Percentiles rank a stretch among this genome's conserved stretches.
Evolutionary conservation across 208 protist genomes (phyloP).

Genomic region (Acanthamoeba culbertsoni): DNA sequence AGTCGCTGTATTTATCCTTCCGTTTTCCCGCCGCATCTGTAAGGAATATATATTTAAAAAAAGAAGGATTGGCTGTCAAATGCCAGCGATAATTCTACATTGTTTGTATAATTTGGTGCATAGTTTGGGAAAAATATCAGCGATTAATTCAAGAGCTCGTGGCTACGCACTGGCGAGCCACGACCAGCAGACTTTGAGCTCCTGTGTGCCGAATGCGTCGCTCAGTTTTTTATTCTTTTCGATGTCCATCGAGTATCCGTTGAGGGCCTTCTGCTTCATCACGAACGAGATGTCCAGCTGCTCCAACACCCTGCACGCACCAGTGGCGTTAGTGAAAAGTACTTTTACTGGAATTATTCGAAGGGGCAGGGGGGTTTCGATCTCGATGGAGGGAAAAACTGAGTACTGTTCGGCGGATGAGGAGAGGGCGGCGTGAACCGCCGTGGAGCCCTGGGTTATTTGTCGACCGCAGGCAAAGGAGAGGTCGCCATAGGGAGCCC

Average conservation of each 20-base stretch:
- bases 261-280: slow-evolving; percentile 67
- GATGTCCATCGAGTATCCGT: slow-evolving; percentile 66
- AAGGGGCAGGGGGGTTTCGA: too few relatives aligned
- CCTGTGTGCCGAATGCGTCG: slow-evolving; percentile 2
- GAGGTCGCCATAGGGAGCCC: slow-evolving; percentile 66
- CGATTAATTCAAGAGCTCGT: background rate
- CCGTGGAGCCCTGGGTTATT: background rate
- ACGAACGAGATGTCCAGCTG: slow-evolving; percentile 69
- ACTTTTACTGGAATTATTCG: too few relatives aligned
- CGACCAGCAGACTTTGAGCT: slow-evolving; percentile 49
- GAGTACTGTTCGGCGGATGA: background rate
- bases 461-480: slow-evolving; percentile 65
- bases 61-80: too few relatives aligned
- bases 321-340: too few relatives aligned
- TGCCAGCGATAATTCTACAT: too few relatives aligned
- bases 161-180: slow-evolving; percentile 14
- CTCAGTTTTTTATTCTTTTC: slow-evolving; percentile 55
- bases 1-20: slow-evolving; percentile 15
- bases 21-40: background rate
- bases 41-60: background rate
- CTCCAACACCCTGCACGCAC: slow-evolving; percentile 56
- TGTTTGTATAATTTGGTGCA: too few relatives aligned
- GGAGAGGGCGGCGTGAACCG: background rate
- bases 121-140: too few relatives aligned
- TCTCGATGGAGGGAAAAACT: background rate